A percentile compares a stretch with the other conserved stretches of the same genome.
Evolutionary conservation across 2,329 filamentous ascomycete genomes (phyloP).

Genomic region (Alternaria triticimaculans): DNA sequence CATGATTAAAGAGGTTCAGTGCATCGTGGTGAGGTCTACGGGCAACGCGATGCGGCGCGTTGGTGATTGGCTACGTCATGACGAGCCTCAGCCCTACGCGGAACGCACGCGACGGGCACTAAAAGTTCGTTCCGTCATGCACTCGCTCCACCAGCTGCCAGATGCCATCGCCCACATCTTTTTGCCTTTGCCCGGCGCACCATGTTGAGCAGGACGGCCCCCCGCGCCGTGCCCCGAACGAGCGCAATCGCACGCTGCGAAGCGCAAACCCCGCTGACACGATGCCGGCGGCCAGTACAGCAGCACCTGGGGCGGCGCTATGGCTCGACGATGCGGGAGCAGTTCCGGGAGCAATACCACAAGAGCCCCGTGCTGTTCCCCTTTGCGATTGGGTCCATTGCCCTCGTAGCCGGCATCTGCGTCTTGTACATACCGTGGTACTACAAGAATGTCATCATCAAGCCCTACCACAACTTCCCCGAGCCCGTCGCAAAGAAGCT

Average conservation of each 20-base stretch:
- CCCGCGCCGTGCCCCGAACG: conserved; percentile 33
- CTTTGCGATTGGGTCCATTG: conserved; percentile 44
- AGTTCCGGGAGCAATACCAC: conserved; percentile 44
- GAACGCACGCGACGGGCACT: conserved; percentile 30
- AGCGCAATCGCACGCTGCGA: conserved; percentile 34
- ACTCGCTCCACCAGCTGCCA: conserved; percentile 22
- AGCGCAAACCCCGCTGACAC: conserved; percentile 25
- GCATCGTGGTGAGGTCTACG: conserved; percentile 13
- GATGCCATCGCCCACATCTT: conserved; percentile 17
- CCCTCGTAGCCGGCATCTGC: conserved; percentile 46
- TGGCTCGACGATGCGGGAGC: conserved; percentile 31
- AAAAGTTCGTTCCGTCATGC: conserved; percentile 36
- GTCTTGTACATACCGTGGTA: conserved; percentile 55
- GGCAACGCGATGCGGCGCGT: conserved; percentile 20
- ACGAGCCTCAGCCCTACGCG: conserved; percentile 36
- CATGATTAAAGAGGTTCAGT: conserved; percentile 55
- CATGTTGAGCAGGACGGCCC: conserved; percentile 49
- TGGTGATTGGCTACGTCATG: conserved; percentile 45
- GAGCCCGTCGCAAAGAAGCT: conserved; percentile 77
- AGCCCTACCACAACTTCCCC: conserved; percentile 65
- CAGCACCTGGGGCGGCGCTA: conserved; percentile 39
- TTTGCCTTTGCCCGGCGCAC: conserved; percentile 20
- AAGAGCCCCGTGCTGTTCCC: conserved; percentile 51
- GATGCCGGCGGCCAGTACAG: conserved; percentile 32
- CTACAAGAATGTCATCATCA: conserved; percentile 56